Conservation (phyloP, 768 basidiomycete genomes). For the Leucosporidium creatinivorum region DNA sequence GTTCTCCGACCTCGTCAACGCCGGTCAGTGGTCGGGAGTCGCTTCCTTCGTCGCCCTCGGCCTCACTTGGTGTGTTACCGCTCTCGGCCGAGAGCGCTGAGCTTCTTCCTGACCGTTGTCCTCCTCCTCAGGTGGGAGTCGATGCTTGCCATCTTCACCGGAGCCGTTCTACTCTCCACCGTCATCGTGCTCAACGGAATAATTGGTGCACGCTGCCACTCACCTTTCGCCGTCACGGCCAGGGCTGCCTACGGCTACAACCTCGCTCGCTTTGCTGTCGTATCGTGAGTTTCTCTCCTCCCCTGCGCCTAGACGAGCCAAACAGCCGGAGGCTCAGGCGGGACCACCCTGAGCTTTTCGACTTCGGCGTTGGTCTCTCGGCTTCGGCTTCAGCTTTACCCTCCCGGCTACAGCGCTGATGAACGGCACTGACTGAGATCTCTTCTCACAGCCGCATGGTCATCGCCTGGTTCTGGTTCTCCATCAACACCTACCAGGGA, state of each 20-base stretch:
- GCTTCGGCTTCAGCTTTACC: too few species aligned
- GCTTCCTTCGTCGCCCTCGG: not conserved
- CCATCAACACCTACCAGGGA: constrained; percentile 29
- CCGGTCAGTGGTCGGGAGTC: not conserved
- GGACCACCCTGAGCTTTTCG: too few species aligned
- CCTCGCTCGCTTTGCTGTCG: constrained; percentile 1
- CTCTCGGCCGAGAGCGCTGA: not conserved
- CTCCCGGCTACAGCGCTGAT: too few species aligned
- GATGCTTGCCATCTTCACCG: not conserved
- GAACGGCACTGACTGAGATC: too few species aligned
- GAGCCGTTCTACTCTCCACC: not conserved
- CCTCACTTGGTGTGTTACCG: not conserved
- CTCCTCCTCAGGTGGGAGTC: not conserved
- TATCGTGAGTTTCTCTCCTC: constrained; percentile 3
- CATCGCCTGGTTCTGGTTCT: constrained; percentile 12
- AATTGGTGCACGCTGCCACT: not conserved
- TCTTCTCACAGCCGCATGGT: not conserved
- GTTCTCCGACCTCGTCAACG: not conserved
- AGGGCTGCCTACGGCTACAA: not conserved
- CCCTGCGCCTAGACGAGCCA: too few species aligned
- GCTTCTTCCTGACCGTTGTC: not conserved
- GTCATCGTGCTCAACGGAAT: not conserved
- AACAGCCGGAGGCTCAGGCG: too few species aligned
- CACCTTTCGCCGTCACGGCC: constrained; percentile 6
- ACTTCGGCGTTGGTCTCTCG: too few species aligned